phyloP scores from a whole-genome alignment of 192 early-diverging fungal genomes.

The Jimgerdemannia flammicorona region DNA sequence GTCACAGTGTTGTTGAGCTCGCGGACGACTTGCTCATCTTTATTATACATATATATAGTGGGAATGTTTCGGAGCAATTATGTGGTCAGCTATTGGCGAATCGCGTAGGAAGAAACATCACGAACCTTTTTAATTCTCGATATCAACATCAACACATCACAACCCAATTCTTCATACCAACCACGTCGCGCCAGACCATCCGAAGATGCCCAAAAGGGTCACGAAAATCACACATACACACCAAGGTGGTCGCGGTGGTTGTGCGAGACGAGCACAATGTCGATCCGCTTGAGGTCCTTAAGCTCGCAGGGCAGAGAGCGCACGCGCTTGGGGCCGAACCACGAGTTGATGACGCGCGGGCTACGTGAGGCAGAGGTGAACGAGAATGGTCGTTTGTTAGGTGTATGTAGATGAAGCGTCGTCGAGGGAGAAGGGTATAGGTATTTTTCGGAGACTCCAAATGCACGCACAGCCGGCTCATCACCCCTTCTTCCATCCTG shows the following conservation, averaged over 20 bases:
- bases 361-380: neutral
- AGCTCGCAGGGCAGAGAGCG: constrained; percentile 46
- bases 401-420: too few species aligned
- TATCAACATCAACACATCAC: too few species aligned
- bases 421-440: too few species aligned
- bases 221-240: neutral
- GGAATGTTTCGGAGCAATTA: neutral
- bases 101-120: too few species aligned
- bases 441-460: too few species aligned
- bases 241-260: constrained; percentile 48
- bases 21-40: constrained; percentile 42
- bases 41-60: neutral
- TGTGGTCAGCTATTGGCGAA: neutral
- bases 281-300: constrained; percentile 40
- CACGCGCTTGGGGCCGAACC: constrained; percentile 40
- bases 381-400: neutral
- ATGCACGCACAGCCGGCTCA: neutral
- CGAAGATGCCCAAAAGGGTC: constrained; percentile 22
- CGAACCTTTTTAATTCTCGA: too few species aligned
- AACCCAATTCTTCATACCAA: too few species aligned
- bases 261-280: constrained; percentile 54
- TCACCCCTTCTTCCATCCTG: neutral
- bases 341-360: neutral
- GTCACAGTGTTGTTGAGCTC: constrained; percentile 46
- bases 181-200: neutral